Evolutionary conservation across 2,329 filamentous ascomycete genomes (phyloP), one percentile per base, ranked within the genome.

Genomic region (Lizonia empirigonia): DNA sequence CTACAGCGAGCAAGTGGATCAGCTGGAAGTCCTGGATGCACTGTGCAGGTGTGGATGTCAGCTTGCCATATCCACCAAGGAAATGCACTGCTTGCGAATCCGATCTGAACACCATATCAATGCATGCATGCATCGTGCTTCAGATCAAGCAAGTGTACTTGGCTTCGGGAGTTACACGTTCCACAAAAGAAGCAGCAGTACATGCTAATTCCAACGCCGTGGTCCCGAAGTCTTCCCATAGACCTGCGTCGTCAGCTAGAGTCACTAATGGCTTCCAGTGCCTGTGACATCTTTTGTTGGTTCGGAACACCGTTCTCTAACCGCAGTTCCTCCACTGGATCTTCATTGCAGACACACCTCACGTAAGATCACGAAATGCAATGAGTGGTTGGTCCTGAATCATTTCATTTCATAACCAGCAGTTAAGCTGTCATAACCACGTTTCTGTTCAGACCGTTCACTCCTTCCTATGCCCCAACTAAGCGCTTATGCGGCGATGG

Each of bases 401-500:
- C 50, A 50, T 59, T 65, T 23, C 56, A 63, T 66, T 65, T 55
- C 55, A 51, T 56, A 50, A 50, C 48, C 58, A 61, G 57, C 55
- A 63, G 22, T 49, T 52, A 47, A 62, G 60, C 57, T 67, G 61
- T 60, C 58, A 58, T 59, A 55, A 63, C 64, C 64, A 67, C 64
- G 55, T 57, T 44, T 60, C 53, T 53, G 38, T 58, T 47, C 53
- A 49, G 46, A 53, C 53, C 58, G 34, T 36, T 46, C 30, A 59
- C 54, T 51, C 52, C 50, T 51, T 33, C 56, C 53, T 50, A 56
- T 58, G 35, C 60, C 47, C 57, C 47, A 44, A 40, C 38, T 38
- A 46, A 59, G 58, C 63, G 39, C 54, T 69, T 89, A 91, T 76
- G 90, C 89, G 75, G 90, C 90, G 75, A 94, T 94, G 76, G 90